These are phyloP conservation scores for Podaxis sp. DNA, from an alignment of 768 basidiomycete genomes.

Conservation along the genomic window DNA sequence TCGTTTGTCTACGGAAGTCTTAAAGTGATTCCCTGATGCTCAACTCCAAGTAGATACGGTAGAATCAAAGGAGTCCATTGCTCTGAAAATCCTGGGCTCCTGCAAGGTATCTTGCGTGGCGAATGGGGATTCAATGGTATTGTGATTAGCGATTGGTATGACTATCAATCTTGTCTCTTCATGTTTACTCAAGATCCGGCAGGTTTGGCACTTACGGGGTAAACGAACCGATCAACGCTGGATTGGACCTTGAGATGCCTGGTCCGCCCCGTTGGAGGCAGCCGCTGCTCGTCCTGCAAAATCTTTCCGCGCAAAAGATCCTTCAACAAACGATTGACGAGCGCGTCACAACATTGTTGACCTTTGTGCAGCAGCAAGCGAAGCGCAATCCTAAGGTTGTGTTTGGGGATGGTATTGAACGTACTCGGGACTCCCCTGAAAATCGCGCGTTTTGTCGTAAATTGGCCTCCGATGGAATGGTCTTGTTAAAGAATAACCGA, in stretches of 20 bases:
- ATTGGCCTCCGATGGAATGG: slow-evolving; percentile 60
- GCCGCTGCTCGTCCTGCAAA: slow-evolving; percentile 34
- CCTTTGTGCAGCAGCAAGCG: slow-evolving; percentile 58
- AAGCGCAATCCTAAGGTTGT: slow-evolving; percentile 55
- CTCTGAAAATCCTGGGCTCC: slow-evolving; percentile 61
- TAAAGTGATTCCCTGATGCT: background rate
- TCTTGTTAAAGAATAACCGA: slow-evolving; percentile 62
- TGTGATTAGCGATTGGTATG: slow-evolving; percentile 78
- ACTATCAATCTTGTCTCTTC: background rate
- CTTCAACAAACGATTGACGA: slow-evolving; percentile 44
- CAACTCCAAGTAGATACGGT: slow-evolving; percentile 50
- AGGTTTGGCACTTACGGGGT: slow-evolving; percentile 76
- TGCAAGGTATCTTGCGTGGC: slow-evolving; percentile 61
- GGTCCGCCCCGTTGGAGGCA: slow-evolving; percentile 72
- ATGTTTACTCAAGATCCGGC: background rate
- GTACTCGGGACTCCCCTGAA: slow-evolving; percentile 52
- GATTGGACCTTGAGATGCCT: slow-evolving; percentile 78
- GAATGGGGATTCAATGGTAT: slow-evolving; percentile 75
- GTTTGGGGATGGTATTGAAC: slow-evolving; percentile 59
- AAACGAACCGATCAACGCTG: slow-evolving; percentile 68
- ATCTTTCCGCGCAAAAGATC: slow-evolving; percentile 46
- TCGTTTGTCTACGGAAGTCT: slow-evolving; percentile 35
- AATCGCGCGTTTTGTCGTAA: slow-evolving; percentile 50
- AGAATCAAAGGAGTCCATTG: slow-evolving; percentile 71
- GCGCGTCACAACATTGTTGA: slow-evolving; percentile 47